A percentile compares a stretch with the other conserved stretches of the same genome.
phyloP scores from a whole-genome alignment of 2,329 filamentous ascomycete species.

The Elsinoe necatrix region DNA sequence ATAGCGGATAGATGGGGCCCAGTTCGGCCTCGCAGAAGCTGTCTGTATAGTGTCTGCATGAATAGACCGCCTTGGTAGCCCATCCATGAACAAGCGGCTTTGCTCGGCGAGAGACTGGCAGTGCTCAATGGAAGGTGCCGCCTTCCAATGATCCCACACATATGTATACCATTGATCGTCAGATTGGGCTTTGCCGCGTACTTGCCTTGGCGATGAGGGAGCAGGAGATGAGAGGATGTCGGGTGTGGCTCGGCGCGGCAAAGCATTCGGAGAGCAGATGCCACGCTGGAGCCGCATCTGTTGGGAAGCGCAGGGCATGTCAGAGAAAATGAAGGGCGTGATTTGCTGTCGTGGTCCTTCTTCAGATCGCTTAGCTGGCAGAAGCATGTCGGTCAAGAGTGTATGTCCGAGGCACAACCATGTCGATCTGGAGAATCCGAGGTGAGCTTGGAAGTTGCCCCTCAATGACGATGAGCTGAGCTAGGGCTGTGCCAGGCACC shows the following conservation, averaged over 20 bases:
- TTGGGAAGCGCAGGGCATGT: background rate
- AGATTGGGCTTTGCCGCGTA: background rate
- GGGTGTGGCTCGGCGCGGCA: background rate
- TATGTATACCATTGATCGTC: background rate
- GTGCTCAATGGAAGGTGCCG: background rate
- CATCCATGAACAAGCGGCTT: background rate
- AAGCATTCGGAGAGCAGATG: background rate
- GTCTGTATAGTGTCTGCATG: background rate
- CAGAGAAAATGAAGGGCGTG: background rate
- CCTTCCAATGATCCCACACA: background rate
- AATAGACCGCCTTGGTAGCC: constrained; percentile 1
- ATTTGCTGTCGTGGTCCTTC: background rate
- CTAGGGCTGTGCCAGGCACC: background rate
- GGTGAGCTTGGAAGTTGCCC: background rate
- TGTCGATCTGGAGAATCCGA: background rate
- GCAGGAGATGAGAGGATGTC: background rate
- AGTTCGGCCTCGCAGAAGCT: background rate
- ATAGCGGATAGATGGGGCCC: background rate
- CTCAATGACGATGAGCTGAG: background rate
- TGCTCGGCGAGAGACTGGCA: background rate
- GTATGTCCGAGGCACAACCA: background rate
- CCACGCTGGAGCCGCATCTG: background rate
- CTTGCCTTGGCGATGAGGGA: background rate
- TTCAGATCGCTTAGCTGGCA: background rate
- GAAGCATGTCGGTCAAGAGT: background rate